Conservation (phyloP, 768 basidiomycete genomes). For the Xerocomellus chrysenteron region DNA sequence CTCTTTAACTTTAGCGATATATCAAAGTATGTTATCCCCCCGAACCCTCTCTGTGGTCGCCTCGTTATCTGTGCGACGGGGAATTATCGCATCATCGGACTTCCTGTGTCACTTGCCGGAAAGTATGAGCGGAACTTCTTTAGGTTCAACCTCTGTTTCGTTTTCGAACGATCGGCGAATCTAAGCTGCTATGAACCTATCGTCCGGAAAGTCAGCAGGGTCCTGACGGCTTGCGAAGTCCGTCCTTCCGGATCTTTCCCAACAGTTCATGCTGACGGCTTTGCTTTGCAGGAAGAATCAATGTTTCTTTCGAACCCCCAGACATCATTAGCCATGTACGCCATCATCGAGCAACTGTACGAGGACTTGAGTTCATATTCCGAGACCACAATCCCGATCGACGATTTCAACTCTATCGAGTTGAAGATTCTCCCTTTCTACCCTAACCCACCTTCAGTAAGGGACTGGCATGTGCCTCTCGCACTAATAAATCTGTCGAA, state of each 20-base stretch:
- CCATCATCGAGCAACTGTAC: constrained; percentile 93
- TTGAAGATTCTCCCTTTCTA: constrained; percentile 96
- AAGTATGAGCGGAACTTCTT: constrained; percentile 86
- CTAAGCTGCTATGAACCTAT: constrained; percentile 95
- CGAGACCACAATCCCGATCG: constrained; percentile 89
- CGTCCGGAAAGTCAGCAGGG: constrained; percentile 90
- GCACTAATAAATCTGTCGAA: constrained; percentile 81
- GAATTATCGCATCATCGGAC: constrained; percentile 85
- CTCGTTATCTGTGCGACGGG: constrained; percentile 84
- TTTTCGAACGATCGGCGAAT: constrained; percentile 89
- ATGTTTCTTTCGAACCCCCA: constrained; percentile 76
- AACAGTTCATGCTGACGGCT: constrained; percentile 1
- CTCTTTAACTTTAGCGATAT: constrained; percentile 91
- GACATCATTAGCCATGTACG: constrained; percentile 65
- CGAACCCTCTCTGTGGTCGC: constrained; percentile 78
- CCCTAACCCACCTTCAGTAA: constrained; percentile 85
- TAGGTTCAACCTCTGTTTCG: constrained; percentile 93
- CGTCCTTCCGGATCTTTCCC: constrained; percentile 23
- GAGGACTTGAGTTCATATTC: constrained; percentile 98
- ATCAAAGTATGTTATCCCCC: constrained; percentile 92
- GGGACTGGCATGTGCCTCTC: constrained; percentile 95
- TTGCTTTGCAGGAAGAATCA: constrained; percentile 72
- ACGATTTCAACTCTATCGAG: constrained; percentile 92
- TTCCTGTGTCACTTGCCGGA: constrained; percentile 78
- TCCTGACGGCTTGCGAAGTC: constrained; percentile 88